phyloP scores from a whole-genome alignment of 1,284 basidiomycete species.

The Pyrrhoderma lamaoense region DNA sequence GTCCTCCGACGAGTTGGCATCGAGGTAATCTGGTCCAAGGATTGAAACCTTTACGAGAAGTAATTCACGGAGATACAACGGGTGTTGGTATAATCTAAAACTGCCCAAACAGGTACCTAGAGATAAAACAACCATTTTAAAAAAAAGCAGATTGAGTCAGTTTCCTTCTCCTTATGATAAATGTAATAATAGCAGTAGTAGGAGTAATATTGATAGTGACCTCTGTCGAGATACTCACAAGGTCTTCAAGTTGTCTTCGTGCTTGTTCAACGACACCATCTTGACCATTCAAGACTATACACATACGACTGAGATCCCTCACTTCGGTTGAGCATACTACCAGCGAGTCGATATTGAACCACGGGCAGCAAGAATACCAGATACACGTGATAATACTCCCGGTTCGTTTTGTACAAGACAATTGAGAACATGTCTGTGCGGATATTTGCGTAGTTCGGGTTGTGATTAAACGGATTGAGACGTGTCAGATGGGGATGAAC shows the following conservation, averaged over 20 bases:
- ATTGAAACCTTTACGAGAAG: conserved; percentile 91
- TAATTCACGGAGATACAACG: conserved; percentile 80
- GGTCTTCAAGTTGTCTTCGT: conserved; percentile 86
- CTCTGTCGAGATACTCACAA: conserved; percentile 47
- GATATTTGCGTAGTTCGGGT: background rate
- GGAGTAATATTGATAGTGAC: background rate
- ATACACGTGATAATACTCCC: conserved; percentile 95
- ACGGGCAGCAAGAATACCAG: conserved; percentile 93
- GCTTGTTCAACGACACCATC: conserved; percentile 98
- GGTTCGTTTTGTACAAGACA: conserved; percentile 99
- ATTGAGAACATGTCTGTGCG: conserved; percentile 83
- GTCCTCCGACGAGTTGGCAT: conserved; percentile 80
- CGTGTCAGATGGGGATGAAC: conserved; percentile 3
- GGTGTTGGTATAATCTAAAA: conserved; percentile 92
- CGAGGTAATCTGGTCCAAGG: conserved; percentile 95
- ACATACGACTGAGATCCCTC: conserved; percentile 96
- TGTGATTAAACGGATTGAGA: too few relatives aligned
- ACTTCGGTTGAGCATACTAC: conserved; percentile 99
- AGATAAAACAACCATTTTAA: conserved; percentile 4
- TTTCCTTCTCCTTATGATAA: too few relatives aligned
- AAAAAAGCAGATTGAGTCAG: background rate
- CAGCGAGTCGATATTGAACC: conserved; percentile 99
- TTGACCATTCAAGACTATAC: conserved; percentile 93
- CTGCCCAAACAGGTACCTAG: conserved; percentile 95
- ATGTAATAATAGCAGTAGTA: too few relatives aligned